These are phyloP conservation scores for Megacollybia marginata DNA, from an alignment of 768 basidiomycete genomes.

Conservation along the genomic window DNA sequence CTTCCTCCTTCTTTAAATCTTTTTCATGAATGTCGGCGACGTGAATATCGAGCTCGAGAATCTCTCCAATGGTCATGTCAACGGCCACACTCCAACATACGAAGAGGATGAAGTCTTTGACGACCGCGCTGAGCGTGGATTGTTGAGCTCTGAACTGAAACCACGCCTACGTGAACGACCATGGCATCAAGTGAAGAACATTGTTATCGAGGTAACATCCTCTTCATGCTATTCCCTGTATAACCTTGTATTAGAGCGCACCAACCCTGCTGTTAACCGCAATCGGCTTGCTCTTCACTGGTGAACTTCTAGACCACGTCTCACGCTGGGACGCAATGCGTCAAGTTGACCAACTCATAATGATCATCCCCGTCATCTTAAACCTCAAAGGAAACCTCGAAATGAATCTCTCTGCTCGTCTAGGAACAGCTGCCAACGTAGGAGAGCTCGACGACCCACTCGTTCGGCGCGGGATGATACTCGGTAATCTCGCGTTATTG, in stretches of 20 bases:
- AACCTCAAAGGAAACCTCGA: constrained; percentile 98
- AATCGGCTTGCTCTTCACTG: constrained; percentile 81
- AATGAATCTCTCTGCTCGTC: constrained; percentile 94
- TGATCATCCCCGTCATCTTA: constrained; percentile 89
- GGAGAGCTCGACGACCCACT: constrained; percentile 78
- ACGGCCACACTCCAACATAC: too few relatives aligned
- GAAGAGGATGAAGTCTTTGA: too few relatives aligned
- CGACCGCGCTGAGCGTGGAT: too few relatives aligned
- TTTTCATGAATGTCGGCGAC: too few relatives aligned
- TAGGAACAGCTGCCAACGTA: constrained; percentile 93
- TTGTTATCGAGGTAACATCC: constrained; percentile 63
- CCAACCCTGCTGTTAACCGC: constrained; percentile 84
- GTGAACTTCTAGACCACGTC: constrained; percentile 81
- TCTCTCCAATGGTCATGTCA: too few relatives aligned
- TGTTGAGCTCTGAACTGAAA: background rate
- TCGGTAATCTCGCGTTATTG: constrained; percentile 78
- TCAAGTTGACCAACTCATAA: constrained; percentile 89
- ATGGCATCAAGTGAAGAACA: constrained; percentile 53
- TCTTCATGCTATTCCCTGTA: background rate
- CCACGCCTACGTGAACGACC: constrained; percentile 9
- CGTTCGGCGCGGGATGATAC: constrained; percentile 55
- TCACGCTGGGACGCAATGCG: constrained; percentile 90
- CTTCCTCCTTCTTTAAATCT: too few relatives aligned
- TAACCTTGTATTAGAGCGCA: constrained; percentile 48
- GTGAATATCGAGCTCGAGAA: too few relatives aligned